Evolutionary conservation across 306 rosid species (phyloP), one percentile per base, ranked within the genome.

Genomic region (Nissolia schottii): DNA sequence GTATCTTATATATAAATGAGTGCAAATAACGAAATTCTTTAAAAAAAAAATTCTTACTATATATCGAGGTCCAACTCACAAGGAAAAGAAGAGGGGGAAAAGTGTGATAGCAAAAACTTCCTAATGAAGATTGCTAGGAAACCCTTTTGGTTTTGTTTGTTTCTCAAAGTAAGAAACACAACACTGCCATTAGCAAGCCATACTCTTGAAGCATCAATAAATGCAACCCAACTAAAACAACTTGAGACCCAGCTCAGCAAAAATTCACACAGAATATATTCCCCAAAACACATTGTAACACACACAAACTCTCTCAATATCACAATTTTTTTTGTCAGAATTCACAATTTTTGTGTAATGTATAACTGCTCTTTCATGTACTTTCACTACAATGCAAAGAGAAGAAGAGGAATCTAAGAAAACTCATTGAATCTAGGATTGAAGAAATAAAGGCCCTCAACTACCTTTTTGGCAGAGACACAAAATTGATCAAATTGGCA

Each of bases 141-240:
- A 70, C 5, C 29, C 65, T 70, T 68, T 60, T 25, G 79, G n/a
- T n/a, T 25, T 82, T 77, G 85, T 78, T 76, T 38, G 69, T 73
- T 76, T 76, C 60, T 77, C 29, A 57, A 80, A 78, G 54, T 56
- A 72, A 60, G 85, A 13, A 82, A 82, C 67, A 74, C 70, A n/a
- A n/a, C n/a, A n/a, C n/a, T n/a, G n/a, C 35, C 8, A 53, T 28
- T 32, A 60, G 73, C 74, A 35, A n/a, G 58, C 76, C 16, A 62
- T 74, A 75, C 0, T 48, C 15, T 73, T 75, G 76, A 70, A 10
- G 64, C 86, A 57, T 69, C n/a, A n/a, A 68, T 68, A 68, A 81
- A 76, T 76, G 85, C 61, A 1, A n/a, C 58, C 1, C 3, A 65
- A 64, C 53, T 70, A 70, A 70, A 46, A 34, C 40, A 7, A 2